Conservation (phyloP, 352 stramenopile genomes). For the Phytophthora syringae region DNA sequence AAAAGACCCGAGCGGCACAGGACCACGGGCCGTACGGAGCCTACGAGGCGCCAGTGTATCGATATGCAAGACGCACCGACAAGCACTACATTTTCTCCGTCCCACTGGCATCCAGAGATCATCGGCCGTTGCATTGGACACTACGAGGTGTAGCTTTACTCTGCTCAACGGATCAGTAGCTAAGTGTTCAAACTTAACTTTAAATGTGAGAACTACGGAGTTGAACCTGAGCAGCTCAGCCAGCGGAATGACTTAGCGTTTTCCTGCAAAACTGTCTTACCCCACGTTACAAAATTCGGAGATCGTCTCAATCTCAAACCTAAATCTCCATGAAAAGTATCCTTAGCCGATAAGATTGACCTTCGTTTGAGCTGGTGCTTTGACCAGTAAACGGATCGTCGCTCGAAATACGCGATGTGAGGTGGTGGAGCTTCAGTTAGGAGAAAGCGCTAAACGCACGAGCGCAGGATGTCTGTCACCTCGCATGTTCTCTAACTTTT, state of each 20-base stretch:
- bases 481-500: background rate
- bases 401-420: background rate
- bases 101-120: conserved; percentile 72
- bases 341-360: background rate
- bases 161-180: conserved; percentile 61
- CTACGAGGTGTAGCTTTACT: conserved; percentile 79
- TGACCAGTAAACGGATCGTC: conserved; percentile 1
- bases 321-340: too few relatives aligned
- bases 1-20: conserved; percentile 72
- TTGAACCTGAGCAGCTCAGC: background rate
- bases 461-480: background rate
- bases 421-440: background rate
- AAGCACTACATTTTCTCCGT: conserved; percentile 83
- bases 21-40: conserved; percentile 81
- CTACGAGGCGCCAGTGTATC: conserved; percentile 82
- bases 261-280: background rate
- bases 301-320: conserved; percentile 12
- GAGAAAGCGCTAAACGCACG: background rate
- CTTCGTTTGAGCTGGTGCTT: background rate
- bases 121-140: conserved; percentile 80
- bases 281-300: background rate
- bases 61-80: conserved; percentile 78
- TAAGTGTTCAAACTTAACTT: background rate
- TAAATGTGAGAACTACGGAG: background rate
- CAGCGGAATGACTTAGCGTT: background rate